A percentile compares a stretch with the other conserved stretches of the same genome.
These are phyloP conservation scores for Melanomma pulvis-pyrius DNA, from an alignment of 495 filamentous ascomycete species.

Conservation along the genomic window DNA sequence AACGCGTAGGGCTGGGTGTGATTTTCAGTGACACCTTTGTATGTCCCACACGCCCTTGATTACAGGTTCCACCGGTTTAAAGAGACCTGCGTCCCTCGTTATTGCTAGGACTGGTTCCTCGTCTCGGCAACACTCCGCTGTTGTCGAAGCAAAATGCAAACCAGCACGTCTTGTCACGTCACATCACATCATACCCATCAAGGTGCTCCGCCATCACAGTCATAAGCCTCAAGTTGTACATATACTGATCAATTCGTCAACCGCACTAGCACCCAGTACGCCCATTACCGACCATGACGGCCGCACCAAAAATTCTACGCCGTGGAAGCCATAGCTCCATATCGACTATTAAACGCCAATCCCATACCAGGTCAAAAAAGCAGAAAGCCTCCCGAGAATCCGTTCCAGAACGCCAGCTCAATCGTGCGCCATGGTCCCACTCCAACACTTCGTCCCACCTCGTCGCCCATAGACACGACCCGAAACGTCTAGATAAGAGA, in stretches of 20 bases:
- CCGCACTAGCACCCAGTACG: background rate
- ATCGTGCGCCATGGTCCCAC: background rate
- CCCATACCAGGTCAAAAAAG: constrained; percentile 7
- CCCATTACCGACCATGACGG: constrained; percentile 23
- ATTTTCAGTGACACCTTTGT: background rate
- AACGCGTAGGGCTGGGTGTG: background rate
- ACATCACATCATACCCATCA: background rate
- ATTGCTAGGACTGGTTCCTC: no score
- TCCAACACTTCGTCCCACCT: background rate
- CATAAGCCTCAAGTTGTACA: background rate
- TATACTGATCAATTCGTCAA: constrained; percentile 8
- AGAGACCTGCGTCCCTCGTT: background rate
- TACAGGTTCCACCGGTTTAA: background rate
- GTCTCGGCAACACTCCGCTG: no score
- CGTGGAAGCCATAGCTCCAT: constrained; percentile 14
- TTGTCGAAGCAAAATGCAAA: background rate
- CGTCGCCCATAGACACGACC: background rate
- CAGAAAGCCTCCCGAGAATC: background rate
- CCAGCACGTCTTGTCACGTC: background rate
- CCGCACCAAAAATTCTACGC: constrained; percentile 18
- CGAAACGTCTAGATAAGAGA: background rate
- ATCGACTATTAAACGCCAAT: constrained; percentile 3
- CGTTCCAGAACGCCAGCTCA: constrained; percentile 2
- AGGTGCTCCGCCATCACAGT: constrained; percentile 1
- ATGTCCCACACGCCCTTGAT: background rate